A percentile compares a stretch with the other conserved stretches of the same genome.
These are phyloP conservation scores for Lodderomyces pseudojiufengensis DNA, from an alignment of 1,139 yeast genomes.

Conservation along the genomic window DNA sequence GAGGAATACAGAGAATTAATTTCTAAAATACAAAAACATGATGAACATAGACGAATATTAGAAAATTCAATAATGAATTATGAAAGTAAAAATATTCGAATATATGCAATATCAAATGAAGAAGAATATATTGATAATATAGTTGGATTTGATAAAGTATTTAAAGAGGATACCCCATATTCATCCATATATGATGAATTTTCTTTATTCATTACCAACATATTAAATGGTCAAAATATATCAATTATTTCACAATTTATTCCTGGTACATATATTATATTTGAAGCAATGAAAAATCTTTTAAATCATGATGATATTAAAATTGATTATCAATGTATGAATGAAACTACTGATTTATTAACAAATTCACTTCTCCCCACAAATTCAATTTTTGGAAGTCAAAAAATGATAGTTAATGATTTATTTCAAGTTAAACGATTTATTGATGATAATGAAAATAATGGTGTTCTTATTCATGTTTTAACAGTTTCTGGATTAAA, in stretches of 20 bases:
- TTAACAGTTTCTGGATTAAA: conserved; percentile 4
- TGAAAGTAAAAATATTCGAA: conserved; percentile 33
- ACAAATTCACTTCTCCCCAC: conserved; percentile 9
- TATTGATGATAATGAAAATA: conserved; percentile 1
- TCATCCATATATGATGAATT: conserved; percentile 20
- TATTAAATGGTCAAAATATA: conserved; percentile 18
- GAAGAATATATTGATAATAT: conserved; percentile 2
- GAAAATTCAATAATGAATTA: conserved; percentile 54
- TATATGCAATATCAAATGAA: conserved; percentile 20
- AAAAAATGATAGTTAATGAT: conserved; percentile 19
- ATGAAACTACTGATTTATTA: conserved; percentile 6
- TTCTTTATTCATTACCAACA: conserved; percentile 17
- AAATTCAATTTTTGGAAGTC: conserved; percentile 12
- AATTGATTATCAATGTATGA: conserved; percentile 9
- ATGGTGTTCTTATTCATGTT: conserved; percentile 3
- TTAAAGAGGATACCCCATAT: conserved; percentile 11
- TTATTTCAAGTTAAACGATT: conserved; percentile 3
- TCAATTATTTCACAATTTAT: conserved; percentile 16
- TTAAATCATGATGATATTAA: conserved; percentile 2
- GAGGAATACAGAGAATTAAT: conserved; percentile 12
- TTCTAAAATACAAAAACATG: conserved; percentile 21
- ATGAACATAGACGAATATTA: conserved; percentile 34
- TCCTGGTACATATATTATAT: conserved; percentile 6
- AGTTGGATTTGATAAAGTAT: conserved; percentile 20
- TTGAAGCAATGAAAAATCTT: conserved; percentile 1